A percentile compares a stretch with the other conserved stretches of the same genome.
Conservation (phyloP, 73 alveolate genomes). For the Durusdinium trenchii region DNA sequence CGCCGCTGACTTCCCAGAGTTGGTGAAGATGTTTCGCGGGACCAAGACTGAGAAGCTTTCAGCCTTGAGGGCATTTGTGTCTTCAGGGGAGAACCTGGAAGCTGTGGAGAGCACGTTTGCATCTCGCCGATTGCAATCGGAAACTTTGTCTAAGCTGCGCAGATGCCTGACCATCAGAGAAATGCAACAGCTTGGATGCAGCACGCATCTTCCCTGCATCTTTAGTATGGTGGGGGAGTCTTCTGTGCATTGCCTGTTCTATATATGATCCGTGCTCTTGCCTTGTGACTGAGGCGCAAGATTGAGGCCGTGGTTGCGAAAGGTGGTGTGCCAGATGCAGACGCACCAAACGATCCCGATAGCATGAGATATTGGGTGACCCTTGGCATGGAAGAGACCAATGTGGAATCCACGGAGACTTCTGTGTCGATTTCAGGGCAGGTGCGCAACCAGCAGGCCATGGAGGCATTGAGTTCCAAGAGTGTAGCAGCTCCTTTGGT, state of each 20-base stretch:
- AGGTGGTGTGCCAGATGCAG: neutral
- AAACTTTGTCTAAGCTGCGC: neutral
- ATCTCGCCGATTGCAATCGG: neutral
- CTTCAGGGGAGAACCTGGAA: neutral
- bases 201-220: neutral
- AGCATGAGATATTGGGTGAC: neutral
- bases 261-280: neutral
- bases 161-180: neutral
- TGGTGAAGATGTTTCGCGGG: neutral
- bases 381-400: neutral
- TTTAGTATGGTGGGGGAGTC: no score
- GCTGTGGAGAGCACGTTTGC: neutral
- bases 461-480: neutral
- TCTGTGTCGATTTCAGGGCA: neutral
- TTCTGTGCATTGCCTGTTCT: neutral
- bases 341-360: neutral
- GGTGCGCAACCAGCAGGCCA: neutral
- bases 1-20: neutral
- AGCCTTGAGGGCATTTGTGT: neutral
- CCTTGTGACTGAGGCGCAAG: neutral
- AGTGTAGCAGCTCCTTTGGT: neutral
- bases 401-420: neutral
- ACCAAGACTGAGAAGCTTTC: neutral
- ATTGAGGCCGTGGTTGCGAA: neutral
- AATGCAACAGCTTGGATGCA: neutral